Evolutionary conservation across 2,329 filamentous ascomycete species (phyloP), one percentile per base, ranked within the genome.

Genomic region (Sarocladium strictum): DNA sequence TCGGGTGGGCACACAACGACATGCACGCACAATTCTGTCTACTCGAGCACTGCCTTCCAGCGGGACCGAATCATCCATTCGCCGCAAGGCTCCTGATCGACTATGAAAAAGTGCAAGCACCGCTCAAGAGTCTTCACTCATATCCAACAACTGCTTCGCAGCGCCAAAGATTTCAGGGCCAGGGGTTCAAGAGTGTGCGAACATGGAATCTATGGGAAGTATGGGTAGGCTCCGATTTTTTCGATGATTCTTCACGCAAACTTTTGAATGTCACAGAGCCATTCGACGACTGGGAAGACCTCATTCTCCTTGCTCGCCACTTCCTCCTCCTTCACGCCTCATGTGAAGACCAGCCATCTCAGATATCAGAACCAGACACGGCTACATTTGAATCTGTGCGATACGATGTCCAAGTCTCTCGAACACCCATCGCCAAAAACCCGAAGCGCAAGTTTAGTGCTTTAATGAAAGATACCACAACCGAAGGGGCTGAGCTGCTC

Each of bases 221-320:
- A 1, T 97, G 92, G 92, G 83, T 79, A 11, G 83, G 88, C 59
- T 74, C 83, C 14, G 65, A 72, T 2, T 92, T 92, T 66, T 70
- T 96, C 19, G 76, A 75, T 5, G 64, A 77, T 1, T 69, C 76
- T 1, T 78, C 89, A 58, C 80, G 89, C 58, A 72, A 66, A 33
- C 72, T 71, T 11, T 71, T 97, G 14, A 86, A 96, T 61, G 65
- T 72, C 1, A 69, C 91, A 15, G 93, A 97, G 64, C 84, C 87
- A 1, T 97, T 97, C 65, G 93, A 97, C 67, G 92, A 97, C 69
- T 96, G 90, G 90, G 93, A 97, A 69, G 93, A 97, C 63, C 91
- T 97, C 65, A 85, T 87, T 2, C 74, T 96, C 1, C 96, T 95
- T 67, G 84, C 82, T 2, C 84, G 85, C 32, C 92, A 97, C 69